A percentile compares a stretch with the other conserved stretches of the same genome.
Conservation (phyloP, 306 rosid species). For the Cucurbita ficifolia region DNA sequence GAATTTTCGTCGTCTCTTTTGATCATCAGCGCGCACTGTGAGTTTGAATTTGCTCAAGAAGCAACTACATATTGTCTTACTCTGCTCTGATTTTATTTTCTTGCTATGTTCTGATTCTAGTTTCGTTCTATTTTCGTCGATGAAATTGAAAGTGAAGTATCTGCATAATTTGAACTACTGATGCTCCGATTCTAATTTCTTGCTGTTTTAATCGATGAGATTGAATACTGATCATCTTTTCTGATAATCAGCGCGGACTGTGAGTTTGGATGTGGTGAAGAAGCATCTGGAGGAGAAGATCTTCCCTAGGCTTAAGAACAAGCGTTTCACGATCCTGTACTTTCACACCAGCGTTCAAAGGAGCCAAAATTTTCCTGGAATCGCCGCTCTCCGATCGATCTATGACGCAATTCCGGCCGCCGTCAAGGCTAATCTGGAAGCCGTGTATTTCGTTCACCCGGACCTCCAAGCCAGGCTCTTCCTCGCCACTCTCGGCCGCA, state of each 20-base stretch:
- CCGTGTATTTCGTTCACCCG: constrained; percentile 71
- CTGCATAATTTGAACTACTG: not conserved
- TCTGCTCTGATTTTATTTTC: not conserved
- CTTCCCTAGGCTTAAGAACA: constrained; percentile 46
- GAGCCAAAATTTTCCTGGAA: constrained; percentile 76
- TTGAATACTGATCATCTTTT: not conserved
- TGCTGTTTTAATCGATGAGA: not conserved
- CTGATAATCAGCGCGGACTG: constrained; percentile 34
- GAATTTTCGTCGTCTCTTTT: not conserved
- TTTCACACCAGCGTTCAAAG: constrained; percentile 70
- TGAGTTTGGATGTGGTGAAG: constrained; percentile 48
- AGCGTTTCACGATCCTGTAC: constrained; percentile 52
- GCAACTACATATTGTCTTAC: not conserved
- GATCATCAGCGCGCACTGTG: not conserved
- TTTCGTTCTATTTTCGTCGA: not conserved
- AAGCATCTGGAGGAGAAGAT: constrained; percentile 57
- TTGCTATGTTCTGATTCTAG: not conserved
- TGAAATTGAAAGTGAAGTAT: not conserved
- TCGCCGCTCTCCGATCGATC: constrained; percentile 55
- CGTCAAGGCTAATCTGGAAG: constrained; percentile 63
- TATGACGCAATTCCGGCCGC: constrained; percentile 63
- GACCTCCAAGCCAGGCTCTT: constrained; percentile 75
- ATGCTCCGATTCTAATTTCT: not conserved
- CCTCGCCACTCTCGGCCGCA: constrained; percentile 81
- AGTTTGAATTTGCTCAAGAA: too few species aligned